phyloP scores from a whole-genome alignment of 108 stramenopile genomes.

The Conticribra guillardii region DNA sequence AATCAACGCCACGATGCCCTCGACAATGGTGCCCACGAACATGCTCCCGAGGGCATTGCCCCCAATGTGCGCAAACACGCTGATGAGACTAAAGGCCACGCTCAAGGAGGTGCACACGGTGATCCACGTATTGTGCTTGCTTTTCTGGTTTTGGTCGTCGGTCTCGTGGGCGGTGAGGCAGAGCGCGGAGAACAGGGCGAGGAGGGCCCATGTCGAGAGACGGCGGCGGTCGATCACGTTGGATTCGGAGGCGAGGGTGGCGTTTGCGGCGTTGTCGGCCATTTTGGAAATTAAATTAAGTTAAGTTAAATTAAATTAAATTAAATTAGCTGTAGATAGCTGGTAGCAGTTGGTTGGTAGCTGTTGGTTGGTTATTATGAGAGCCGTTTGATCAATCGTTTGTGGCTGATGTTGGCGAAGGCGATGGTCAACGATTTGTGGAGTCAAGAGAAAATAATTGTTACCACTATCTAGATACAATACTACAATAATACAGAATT shows the following conservation, averaged over 20 bases:
- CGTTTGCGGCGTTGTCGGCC: conserved; percentile 16
- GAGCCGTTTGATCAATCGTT: too few species aligned
- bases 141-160: conserved; percentile 24
- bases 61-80: conserved; percentile 22
- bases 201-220: conserved; percentile 44
- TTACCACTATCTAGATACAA: too few species aligned
- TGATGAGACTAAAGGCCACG: conserved; percentile 20
- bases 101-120: conserved; percentile 32
- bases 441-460: too few species aligned
- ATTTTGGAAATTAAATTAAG: neutral
- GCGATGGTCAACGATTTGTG: too few species aligned
- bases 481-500: too few species aligned
- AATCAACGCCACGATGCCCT: conserved; percentile 34
- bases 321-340: too few species aligned
- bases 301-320: neutral
- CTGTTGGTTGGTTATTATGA: neutral
- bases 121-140: conserved; percentile 9
- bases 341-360: neutral
- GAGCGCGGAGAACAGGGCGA: conserved; percentile 41
- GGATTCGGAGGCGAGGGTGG: conserved; percentile 16
- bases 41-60: conserved; percentile 14
- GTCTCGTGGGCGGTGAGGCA: conserved; percentile 46
- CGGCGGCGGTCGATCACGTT: conserved; percentile 18
- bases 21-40: conserved; percentile 46
- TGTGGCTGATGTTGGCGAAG: too few species aligned